These are phyloP conservation scores for Hypoxylon sp. DNA, from an alignment of 2,329 filamentous ascomycete species.

Conservation along the genomic window DNA sequence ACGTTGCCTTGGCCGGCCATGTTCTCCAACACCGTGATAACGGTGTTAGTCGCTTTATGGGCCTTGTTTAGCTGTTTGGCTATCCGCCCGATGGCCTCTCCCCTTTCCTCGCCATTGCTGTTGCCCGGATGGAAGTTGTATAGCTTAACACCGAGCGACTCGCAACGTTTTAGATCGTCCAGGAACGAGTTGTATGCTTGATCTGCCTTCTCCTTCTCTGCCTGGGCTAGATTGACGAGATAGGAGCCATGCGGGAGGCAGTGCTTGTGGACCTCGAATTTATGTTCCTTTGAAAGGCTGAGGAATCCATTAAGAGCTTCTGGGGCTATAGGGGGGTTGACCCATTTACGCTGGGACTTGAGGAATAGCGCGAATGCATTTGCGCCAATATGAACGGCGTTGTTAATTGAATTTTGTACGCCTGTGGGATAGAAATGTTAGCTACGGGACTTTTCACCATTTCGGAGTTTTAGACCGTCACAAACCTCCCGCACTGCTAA, in stretches of 20 bases:
- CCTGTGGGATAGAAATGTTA: conserved; percentile 64
- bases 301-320: conserved; percentile 80
- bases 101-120: conserved; percentile 76
- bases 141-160: conserved; percentile 86
- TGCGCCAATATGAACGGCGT: conserved; percentile 84
- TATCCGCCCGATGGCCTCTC: conserved; percentile 82
- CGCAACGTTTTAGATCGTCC: conserved; percentile 89
- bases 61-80: conserved; percentile 86
- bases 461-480: conserved; percentile 1
- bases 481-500: conserved; percentile 87
- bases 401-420: conserved; percentile 88
- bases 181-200: conserved; percentile 90
- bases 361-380: conserved; percentile 96
- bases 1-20: conserved; percentile 94
- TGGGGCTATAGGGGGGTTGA: conserved; percentile 80
- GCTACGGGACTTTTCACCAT: conserved; percentile 1
- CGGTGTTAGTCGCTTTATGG: conserved; percentile 80
- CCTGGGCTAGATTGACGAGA: conserved; percentile 93
- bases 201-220: conserved; percentile 81
- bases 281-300: conserved; percentile 75
- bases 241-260: conserved; percentile 95
- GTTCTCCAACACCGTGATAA: conserved; percentile 91
- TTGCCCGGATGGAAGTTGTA: conserved; percentile 99
- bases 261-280: conserved; percentile 79
- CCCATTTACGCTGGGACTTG: conserved; percentile 97